Base-by-base conservation (phyloP, 208 protist species). In the Trypanosoma cruzi region DNA sequence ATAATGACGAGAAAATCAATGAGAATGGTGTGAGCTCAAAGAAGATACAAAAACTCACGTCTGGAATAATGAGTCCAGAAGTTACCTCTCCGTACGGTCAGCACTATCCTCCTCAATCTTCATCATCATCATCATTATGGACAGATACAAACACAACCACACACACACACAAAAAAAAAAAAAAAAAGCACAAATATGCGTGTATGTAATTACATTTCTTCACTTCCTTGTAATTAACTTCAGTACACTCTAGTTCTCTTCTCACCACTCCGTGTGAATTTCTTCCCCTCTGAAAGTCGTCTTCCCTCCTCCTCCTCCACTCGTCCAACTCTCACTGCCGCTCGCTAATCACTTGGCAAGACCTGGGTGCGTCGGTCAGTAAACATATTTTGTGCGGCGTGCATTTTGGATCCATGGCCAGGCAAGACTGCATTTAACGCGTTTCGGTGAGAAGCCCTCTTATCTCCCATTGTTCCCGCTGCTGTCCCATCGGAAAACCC, bases 381-480 rank as follows among this genome's bases (percentile, higher is more conserved):
- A 32, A 32, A 31, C 13, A 32, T 22, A 53, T 4, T 32, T 29
- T 0, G 32, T 42, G 40, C 40, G 24, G 26, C 10, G 16, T 28
- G 1, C 18, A 16, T 20, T 18, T 26, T 14, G 3, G 26, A 44
- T 42, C 6, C 65, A 29, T 71, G 20, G 16, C 70, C 72, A 18
- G 81, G 57, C 48, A 72, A 60, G 49, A 90, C 74, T 0, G 82
- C 79, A n/a, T 79, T 68, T 40, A 89, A 61, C 7, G 82, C 81
- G 58, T 83, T 92, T 63, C 82, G 85, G 5, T 85, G 83, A 24
- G 81, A 71, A 0, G 62, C 73, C 86, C 85, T 91, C 14, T 76
- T 73, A 18, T 8, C 24, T 16, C 10, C 76, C 79, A 10, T 66
- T 49, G 20, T 71, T 54, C 36, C 81, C 77, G 20, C 71, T 20